Evolutionary conservation across 129 eudicot species (phyloP).

Genomic region (Flaveria bidentis): DNA sequence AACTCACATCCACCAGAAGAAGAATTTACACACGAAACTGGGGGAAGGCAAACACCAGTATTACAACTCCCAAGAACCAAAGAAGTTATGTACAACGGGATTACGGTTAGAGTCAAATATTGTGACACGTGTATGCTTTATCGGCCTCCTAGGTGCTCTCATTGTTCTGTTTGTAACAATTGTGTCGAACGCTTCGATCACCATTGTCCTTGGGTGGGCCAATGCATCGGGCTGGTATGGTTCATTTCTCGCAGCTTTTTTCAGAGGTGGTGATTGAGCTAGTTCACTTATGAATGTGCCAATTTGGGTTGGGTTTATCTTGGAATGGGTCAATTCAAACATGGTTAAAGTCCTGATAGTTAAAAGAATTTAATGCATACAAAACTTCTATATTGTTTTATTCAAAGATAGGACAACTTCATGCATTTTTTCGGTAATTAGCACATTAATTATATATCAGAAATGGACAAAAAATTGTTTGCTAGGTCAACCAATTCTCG

Average conservation of each 20-base stretch:
- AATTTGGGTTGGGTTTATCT: not conserved
- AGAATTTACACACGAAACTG: conserved; percentile 60
- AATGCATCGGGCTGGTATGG: conserved; percentile 96
- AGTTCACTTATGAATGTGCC: too few relatives aligned
- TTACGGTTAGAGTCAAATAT: conserved; percentile 87
- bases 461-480: not conserved
- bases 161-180: conserved; percentile 94
- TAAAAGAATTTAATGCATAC: not conserved
- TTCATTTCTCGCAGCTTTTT: conserved; percentile 1
- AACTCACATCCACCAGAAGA: conserved; percentile 89
- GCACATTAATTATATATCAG: too few relatives aligned
- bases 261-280: not conserved
- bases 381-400: not conserved
- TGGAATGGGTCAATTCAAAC: not conserved
- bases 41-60: conserved; percentile 77
- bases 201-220: conserved; percentile 99
- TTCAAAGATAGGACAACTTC: not conserved
- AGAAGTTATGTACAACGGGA: conserved; percentile 84
- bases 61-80: conserved; percentile 83
- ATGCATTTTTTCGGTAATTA: too few relatives aligned
- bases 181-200: conserved; percentile 96
- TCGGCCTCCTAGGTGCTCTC: conserved; percentile 98
- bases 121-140: conserved; percentile 98
- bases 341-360: not conserved
- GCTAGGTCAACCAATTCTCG: not conserved